Evolutionary conservation across 345 rosid genomes (phyloP).

Genomic region (Rubroshorea leprosula): DNA sequence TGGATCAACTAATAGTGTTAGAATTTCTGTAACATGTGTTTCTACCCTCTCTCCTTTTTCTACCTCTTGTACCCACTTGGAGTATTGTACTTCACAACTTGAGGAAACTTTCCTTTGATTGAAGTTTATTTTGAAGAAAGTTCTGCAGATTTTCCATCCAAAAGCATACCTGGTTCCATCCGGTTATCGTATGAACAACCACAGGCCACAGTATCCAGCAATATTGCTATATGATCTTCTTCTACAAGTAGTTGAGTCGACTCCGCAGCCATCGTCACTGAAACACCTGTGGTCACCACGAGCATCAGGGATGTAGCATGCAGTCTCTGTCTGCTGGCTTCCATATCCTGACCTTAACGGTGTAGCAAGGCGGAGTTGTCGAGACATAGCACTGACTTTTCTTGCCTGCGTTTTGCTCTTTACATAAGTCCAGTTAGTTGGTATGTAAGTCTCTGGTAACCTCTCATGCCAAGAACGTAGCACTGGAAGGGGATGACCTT

Average conservation of each 20-base stretch:
- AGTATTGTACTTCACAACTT: neutral
- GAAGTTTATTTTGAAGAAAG: neutral
- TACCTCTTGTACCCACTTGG: neutral
- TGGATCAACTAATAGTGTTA: neutral
- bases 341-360: slow-evolving; percentile 24
- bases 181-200: slow-evolving; percentile 45
- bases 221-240: slow-evolving; percentile 76
- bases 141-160: too few species aligned
- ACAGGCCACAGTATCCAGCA: slow-evolving; percentile 79
- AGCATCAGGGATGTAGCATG: slow-evolving; percentile 69
- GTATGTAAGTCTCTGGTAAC: slow-evolving; percentile 72
- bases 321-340: slow-evolving; percentile 53
- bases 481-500: slow-evolving; percentile 90
- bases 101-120: neutral
- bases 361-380: slow-evolving; percentile 70
- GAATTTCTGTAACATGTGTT: slow-evolving; percentile 4
- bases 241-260: slow-evolving; percentile 63
- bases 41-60: slow-evolving; percentile 8
- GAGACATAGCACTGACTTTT: slow-evolving; percentile 63
- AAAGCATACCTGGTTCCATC: neutral
- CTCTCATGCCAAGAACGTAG: slow-evolving; percentile 85
- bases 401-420: slow-evolving; percentile 37
- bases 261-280: slow-evolving; percentile 74
- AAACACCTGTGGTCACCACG: slow-evolving; percentile 51
- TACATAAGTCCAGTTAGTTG: slow-evolving; percentile 58